Evolutionary conservation across 75 land plant species (phyloP), one percentile per base, ranked within the genome.

Genomic region (Selaginella moellendorffii): DNA sequence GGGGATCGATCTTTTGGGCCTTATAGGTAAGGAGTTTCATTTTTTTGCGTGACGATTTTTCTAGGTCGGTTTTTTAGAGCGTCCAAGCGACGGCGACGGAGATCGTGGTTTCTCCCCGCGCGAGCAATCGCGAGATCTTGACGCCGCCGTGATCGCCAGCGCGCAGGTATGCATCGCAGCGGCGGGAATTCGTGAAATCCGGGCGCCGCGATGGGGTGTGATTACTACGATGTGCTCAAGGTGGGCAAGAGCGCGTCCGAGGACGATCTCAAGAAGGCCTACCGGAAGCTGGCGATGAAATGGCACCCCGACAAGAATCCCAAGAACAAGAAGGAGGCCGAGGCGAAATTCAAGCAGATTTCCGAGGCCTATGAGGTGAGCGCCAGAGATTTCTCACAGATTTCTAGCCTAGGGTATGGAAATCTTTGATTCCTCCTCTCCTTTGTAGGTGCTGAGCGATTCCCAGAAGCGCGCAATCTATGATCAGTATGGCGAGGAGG

Each of bases 401-500:
- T 14, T 36, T 36, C 14, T 5, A 5, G 46, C 14, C 46, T 36
- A 5, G 14, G 46, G 5, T 36, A 36, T 36, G 14, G 46, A 36
- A 36, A 5, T 36, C 5, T 5, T 36, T 14, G 46, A 5, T 36
- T 14, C 14, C 14, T 36, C 14, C 5, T 36, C 46, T 36, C 14
- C 14, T 5, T 36, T 36, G 5, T 36, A 87, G 91, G 96, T 89
- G 29, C 46, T 89, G 24, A 86, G 96, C 63, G 90, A 89, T 68
- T 76, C 81, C 5, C 84, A 89, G 63, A 89, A 86, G 71, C 67
- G 81, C 53, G 67, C 65, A 22, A 65, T 81, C 30, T 89, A 86
- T 71, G 96, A 89, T 80, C 90, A 83, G 27, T 77, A 86, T 69
- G 96, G 96, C 23, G 96, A 86, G 66, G 96, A 89, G 70, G 96